Evolutionary conservation across 2,329 filamentous ascomycete genomes (phyloP), one percentile per base, ranked within the genome.

Genomic region (Septoria linicola): DNA sequence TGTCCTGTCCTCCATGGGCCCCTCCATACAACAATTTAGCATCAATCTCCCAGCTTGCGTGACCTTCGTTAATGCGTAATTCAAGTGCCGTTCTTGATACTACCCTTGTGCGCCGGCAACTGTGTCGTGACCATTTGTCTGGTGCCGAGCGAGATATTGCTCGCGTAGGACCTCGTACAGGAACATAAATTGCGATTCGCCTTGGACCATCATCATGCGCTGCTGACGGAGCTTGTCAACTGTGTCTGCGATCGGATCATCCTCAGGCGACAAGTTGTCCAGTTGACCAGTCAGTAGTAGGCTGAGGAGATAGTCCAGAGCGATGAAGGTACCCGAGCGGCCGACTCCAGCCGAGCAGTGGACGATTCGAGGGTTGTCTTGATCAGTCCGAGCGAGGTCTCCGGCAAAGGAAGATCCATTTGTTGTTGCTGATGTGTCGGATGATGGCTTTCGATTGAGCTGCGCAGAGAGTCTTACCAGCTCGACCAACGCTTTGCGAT

Each of bases 131-230:
- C 37, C 39, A n/a, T 42, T 25, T 27, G 17, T 35, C 17, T 42
- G 41, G 17, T 42, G 21, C 14, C 51, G 35, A 13, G 45, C 48
- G n/a, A 35, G 17, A 32, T 52, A 91, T 47, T 83, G 74, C 67
- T 89, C 86, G 44, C 83, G 80, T 63, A 96, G 70, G 1, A 95
- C 88, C 64, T 90, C 83, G 72, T 99, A 97, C 51, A 99, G 81
- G 68, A 97, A 96, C 31, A 81, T 72, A 63, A 88, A 93, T 68
- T 99, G 93, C 41, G 79, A 69, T 62, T 92, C 87, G 39, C 88
- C 85, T 72, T 97, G 93, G 4, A 99, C 93, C 93, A 99, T 99
- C 72, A 85, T 88, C 74, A 89, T 88, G 14, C 93, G 81, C 75
- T 99, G 93, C 69, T 92, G 82, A 37, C 93, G 81, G 49, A 99